A percentile compares a stretch with the other conserved stretches of the same genome.
Conservation (phyloP, 306 rosid species). For the Quercus rubra region DNA sequence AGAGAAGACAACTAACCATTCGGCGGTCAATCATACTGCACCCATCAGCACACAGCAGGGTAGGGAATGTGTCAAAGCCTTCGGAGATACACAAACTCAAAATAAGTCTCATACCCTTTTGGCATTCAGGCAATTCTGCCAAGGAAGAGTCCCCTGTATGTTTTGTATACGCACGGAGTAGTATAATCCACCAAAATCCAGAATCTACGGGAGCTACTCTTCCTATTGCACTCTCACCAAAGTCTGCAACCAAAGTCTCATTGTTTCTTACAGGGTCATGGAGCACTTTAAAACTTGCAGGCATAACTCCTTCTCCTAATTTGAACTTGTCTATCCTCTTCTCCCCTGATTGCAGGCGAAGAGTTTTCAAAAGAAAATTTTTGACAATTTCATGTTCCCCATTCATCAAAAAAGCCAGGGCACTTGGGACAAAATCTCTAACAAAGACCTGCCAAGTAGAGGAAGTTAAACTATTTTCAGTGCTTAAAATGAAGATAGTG, state of each 20-base stretch:
- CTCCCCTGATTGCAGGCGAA: conserved; percentile 32
- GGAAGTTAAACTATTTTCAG: no score
- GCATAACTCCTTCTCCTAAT: conserved; percentile 40
- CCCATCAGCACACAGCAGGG: conserved; percentile 36
- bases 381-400: conserved; percentile 29
- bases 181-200: conserved; percentile 40
- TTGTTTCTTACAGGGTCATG: conserved; percentile 23
- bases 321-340: conserved; percentile 31
- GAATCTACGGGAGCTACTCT: conserved; percentile 44
- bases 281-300: conserved; percentile 34
- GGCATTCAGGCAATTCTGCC: conserved; percentile 36
- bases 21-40: conserved; percentile 37
- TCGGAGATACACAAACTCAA: conserved; percentile 31
- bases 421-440: conserved; percentile 39
- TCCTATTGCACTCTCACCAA: conserved; percentile 37
- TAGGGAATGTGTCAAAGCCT: conserved; percentile 39
- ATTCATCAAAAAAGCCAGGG: conserved; percentile 36
- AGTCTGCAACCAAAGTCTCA: conserved; percentile 29
- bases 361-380: conserved; percentile 35
- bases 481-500: background rate
- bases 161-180: conserved; percentile 41
- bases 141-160: conserved; percentile 31
- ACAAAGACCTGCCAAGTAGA: conserved; percentile 27
- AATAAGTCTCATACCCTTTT: conserved; percentile 35
- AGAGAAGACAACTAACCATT: conserved; percentile 19